Evolutionary conservation across 805 yeast genomes (phyloP), one percentile per base, ranked within the genome.

Genomic region (Barnettozyma californica): DNA sequence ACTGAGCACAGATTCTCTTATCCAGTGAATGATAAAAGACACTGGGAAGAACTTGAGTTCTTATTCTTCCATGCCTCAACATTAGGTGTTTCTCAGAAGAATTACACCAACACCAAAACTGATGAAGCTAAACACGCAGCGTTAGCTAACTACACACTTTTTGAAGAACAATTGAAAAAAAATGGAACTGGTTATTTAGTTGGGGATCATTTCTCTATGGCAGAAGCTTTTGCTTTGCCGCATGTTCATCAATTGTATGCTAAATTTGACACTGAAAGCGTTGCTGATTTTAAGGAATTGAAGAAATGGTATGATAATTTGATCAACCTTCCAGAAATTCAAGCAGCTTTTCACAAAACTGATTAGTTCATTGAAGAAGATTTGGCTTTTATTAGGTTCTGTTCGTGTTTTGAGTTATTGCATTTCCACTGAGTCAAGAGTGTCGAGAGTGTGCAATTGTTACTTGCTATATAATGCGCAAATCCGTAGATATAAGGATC

Each of bases 71-170:
- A 80, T 58, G 75, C 76, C 68, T 77, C 81, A 53, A 77, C 76
- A 6, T 59, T 76, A 25, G 81, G 83, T 43, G 84, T 84, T 46
- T 77, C 75, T 73, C 80, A 75, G 57, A 84, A 84, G 14, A 82
- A 78, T 55, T 80, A 77, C 56, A 52, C 53, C 46, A 14, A 36
- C 3, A 37, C 56, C 9, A 71, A 53, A 56, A 74, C 80, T 7
- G 68, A 75, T 36, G 65, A 71, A n/a, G 50, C 50, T 19, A 49
- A 41, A 11, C 33, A n/a, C 6, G 46, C 48, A 13, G 21, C 43
- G 8, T 67, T 84, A 50, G 79, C 71, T 58, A 47, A 55, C 5
- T 76, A 74, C 52, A 68, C 74, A 5, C 79, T 80, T 20, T 56
- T 80, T 46, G 83, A 81, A 53, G 68, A 66, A 34, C 71, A 74